phyloP scores from a whole-genome alignment of 371 early-diverging fungal species.

The Circinella minor region DNA sequence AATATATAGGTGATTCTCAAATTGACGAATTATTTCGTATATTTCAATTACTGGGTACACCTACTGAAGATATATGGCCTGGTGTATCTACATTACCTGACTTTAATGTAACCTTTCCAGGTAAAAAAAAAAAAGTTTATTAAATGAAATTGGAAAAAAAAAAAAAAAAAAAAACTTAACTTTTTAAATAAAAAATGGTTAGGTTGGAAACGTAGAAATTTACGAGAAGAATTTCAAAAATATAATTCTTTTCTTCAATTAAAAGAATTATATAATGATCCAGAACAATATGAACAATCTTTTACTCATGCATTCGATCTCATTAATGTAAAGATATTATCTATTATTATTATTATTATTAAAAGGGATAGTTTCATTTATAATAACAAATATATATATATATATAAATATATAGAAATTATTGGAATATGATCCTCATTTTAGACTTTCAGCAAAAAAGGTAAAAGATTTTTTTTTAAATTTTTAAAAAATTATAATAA shows the following conservation, averaged over 20 bases:
- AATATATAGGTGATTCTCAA: constrained; percentile 87
- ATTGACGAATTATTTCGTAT: constrained; percentile 97
- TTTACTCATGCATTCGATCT: constrained; percentile 14
- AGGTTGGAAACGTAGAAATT: constrained; percentile 23
- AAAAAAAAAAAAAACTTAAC: no score
- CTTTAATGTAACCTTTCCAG: constrained; percentile 71
- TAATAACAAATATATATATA: no score
- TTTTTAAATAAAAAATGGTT: no score
- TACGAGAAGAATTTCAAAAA: constrained; percentile 11
- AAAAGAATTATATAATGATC: constrained; percentile 3
- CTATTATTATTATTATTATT: neutral
- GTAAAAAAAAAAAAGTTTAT: no score
- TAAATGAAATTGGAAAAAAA: no score
- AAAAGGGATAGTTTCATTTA: neutral
- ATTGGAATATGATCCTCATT: constrained; percentile 19
- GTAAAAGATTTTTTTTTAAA: constrained; percentile 9
- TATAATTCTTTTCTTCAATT: constrained; percentile 10
- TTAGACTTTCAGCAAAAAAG: constrained; percentile 24
- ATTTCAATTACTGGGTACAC: constrained; percentile 93
- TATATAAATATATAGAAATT: constrained; percentile 8
- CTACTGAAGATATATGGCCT: constrained; percentile 86
- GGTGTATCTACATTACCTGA: constrained; percentile 83
- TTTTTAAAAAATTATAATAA: neutral
- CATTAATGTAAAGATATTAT: constrained; percentile 4
- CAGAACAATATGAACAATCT: neutral